These are phyloP conservation scores for Coemansia sp. DNA, from an alignment of 192 early-diverging fungal species.

Conservation along the genomic window DNA sequence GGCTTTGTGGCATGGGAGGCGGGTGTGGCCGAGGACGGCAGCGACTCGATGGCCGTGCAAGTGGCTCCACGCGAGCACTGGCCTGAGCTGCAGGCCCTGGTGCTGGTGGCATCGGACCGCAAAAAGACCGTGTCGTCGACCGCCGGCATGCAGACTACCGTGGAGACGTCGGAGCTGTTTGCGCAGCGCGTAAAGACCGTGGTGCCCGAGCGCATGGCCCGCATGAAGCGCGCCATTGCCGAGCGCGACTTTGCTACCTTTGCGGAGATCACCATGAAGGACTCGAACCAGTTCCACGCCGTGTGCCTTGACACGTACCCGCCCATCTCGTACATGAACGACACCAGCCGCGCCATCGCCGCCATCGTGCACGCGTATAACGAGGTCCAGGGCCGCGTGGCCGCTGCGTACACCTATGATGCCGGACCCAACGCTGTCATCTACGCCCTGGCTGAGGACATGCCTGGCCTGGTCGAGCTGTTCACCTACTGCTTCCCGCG, in stretches of 20 bases:
- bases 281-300: conserved; percentile 99
- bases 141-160: conserved; percentile 95
- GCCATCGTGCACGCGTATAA: conserved; percentile 85
- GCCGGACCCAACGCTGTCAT: conserved; percentile 99
- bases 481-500: conserved; percentile 84
- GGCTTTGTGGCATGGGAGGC: conserved; percentile 99
- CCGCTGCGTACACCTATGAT: conserved; percentile 97
- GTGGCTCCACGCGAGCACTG: conserved; percentile 88
- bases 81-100: conserved; percentile 93
- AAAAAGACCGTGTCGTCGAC: conserved; percentile 91
- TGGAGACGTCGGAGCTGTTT: conserved; percentile 85
- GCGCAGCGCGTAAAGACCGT: conserved; percentile 76
- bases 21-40: conserved; percentile 75
- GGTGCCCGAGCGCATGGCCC: conserved; percentile 88
- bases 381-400: conserved; percentile 45
- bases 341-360: conserved; percentile 87
- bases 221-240: conserved; percentile 83
- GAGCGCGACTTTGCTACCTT: conserved; percentile 83
- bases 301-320: conserved; percentile 98
- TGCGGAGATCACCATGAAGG: conserved; percentile 93
- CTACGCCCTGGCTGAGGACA: conserved; percentile 78
- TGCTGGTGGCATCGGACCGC: conserved; percentile 89
- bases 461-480: conserved; percentile 80
- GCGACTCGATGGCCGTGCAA: conserved; percentile 87
- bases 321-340: conserved; percentile 97